Evolutionary conservation across 352 stramenopile species (phyloP).

Genomic region (Phytopythium oedochilum): DNA sequence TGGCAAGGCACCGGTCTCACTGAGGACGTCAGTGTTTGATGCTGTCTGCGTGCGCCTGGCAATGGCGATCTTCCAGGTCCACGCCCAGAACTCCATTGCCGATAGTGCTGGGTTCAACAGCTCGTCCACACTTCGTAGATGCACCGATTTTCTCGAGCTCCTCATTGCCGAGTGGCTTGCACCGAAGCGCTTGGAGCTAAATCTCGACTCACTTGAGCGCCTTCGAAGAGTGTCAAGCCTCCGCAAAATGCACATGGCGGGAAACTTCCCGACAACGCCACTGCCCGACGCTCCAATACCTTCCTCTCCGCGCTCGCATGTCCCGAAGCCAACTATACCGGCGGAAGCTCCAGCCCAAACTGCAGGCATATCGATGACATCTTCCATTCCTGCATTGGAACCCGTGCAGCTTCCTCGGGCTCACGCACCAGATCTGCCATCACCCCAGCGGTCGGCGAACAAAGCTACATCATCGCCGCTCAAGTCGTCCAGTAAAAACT

Average conservation of each 20-base stretch:
- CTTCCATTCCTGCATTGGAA: background rate
- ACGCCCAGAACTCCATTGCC: background rate
- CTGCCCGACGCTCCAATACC: background rate
- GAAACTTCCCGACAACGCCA: background rate
- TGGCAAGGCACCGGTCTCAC: conserved; percentile 1
- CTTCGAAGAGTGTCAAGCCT: conserved; percentile 1
- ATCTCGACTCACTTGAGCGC: conserved; percentile 57
- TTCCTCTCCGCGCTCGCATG: background rate
- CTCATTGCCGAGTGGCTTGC: conserved; percentile 53
- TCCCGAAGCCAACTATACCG: background rate
- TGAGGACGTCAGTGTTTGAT: conserved; percentile 26
- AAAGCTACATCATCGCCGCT: background rate
- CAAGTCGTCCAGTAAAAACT: background rate
- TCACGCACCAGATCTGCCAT: background rate
- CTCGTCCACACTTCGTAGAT: conserved; percentile 12
- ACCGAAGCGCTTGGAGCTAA: conserved; percentile 60
- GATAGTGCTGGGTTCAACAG: background rate
- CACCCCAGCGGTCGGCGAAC: background rate
- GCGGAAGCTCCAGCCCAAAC: background rate
- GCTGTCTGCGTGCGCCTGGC: conserved; percentile 42
- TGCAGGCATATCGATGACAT: background rate
- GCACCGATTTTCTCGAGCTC: conserved; percentile 38
- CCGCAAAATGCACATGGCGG: background rate
- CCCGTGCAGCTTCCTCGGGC: background rate
- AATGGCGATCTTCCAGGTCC: conserved; percentile 68